These are phyloP conservation scores for Aspergillus cavernicola DNA, from an alignment of 495 filamentous ascomycete genomes.

Conservation along the genomic window DNA sequence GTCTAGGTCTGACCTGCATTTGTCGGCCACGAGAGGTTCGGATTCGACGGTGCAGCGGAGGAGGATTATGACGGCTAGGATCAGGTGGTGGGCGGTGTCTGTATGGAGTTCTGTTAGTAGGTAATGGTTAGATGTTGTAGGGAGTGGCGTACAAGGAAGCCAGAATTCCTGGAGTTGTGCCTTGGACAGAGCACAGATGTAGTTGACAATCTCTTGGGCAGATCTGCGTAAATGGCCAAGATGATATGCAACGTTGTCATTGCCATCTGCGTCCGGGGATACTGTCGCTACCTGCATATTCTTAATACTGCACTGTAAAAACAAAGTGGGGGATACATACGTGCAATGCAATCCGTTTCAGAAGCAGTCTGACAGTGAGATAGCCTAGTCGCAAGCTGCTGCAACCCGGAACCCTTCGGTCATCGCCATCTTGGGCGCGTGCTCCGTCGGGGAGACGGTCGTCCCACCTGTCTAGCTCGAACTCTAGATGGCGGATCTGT, in stretches of 20 bases:
- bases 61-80: conserved; percentile 21
- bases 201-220: conserved; percentile 25
- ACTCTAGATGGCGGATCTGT: conserved; percentile 18
- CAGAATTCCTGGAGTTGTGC: conserved; percentile 25
- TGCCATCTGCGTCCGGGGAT: conserved; percentile 7
- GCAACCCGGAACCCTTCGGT: conserved; percentile 20
- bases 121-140: not conserved
- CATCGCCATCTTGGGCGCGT: conserved; percentile 14
- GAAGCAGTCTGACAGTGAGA: conserved; percentile 26
- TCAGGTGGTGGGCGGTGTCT: conserved; percentile 24
- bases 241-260: conserved; percentile 19
- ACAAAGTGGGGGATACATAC: not conserved
- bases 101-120: not conserved
- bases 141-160: conserved; percentile 20
- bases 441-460: conserved; percentile 17
- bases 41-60: conserved; percentile 28
- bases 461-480: conserved; percentile 27
- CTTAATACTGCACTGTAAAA: not conserved
- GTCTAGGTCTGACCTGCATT: conserved; percentile 19
- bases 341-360: conserved; percentile 28
- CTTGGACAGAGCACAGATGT: conserved; percentile 17
- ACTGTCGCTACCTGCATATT: conserved; percentile 10
- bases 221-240: conserved; percentile 24
- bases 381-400: conserved; percentile 32
- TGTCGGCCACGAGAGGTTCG: conserved; percentile 14